Evolutionary conservation across 306 rosid genomes (phyloP), one percentile per base, ranked within the genome.

Genomic region (Cyamopsis tetragonoloba): DNA sequence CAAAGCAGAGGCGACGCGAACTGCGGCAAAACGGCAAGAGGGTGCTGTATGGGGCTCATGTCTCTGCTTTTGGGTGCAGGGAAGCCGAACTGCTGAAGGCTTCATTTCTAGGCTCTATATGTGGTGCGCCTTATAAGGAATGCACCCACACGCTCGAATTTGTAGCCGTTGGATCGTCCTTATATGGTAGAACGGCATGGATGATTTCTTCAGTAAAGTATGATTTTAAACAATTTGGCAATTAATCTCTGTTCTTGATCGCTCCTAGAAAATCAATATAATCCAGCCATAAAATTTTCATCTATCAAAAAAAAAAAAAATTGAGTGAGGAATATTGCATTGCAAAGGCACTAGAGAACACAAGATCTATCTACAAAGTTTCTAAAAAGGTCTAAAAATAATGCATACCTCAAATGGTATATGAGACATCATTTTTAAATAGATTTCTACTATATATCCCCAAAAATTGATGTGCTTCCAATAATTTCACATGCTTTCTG

Each of bases 401-500:
- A 17, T 22, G 17, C 19, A 50, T 68, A 68, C 22, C 71, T 38
- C 42, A 27, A 4, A 54, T 38, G 6, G 15, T 35, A 27, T 61
- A 30, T 26, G 5, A 39, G 12, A 27, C 12, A 35, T 54, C n/a
- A 43, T 17, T 39, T 32, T 53, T 3, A 34, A 32, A 62, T 53
- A 53, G 22, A 54, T 7, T 17, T 27, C 5, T 44, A 11, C 20
- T 9, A 4, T 53, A 23, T 62, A 63, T 76, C 62, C 75, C 83
- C 83, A 75, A 87, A 83, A 56, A 12, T 28, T 26, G 80, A 2
- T 28, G 81, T 71, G 65, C 80, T 77, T 72, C 91, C 93, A 3
- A 83, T 75, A 54, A 89, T 53, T 66, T 92, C 91, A 41, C 96
- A 87, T 20, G 76, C 89, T 0, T 80, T 89, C 72, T 80, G 81